Evolutionary conservation across 129 eudicot genomes (phyloP).

Genomic region (Erigeron canadensis): DNA sequence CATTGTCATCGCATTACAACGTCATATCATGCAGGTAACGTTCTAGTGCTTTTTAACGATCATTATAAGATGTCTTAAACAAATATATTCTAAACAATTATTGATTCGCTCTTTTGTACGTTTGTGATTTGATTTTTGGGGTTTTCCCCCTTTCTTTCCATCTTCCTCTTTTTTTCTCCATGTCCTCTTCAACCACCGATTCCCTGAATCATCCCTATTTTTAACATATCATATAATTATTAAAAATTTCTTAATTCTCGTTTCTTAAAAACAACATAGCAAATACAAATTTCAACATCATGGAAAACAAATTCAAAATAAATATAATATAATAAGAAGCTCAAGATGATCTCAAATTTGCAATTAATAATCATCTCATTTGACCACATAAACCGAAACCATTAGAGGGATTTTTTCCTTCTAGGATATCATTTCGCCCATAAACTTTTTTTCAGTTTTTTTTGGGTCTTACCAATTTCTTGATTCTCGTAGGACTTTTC

Average conservation of each 20-base stretch:
- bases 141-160: neutral
- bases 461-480: conserved; percentile 11
- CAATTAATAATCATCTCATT: neutral
- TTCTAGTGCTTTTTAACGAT: too few relatives aligned
- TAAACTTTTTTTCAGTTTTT: neutral
- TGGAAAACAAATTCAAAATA: conserved; percentile 15
- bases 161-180: too few relatives aligned
- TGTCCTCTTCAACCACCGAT: neutral
- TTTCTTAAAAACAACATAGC: too few relatives aligned
- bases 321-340: neutral
- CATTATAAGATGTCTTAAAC: too few relatives aligned
- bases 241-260: too few relatives aligned
- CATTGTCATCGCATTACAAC: too few relatives aligned
- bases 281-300: too few relatives aligned
- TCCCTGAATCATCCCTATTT: neutral
- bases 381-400: conserved; percentile 4
- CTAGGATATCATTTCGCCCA: conserved; percentile 32
- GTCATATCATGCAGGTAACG: too few relatives aligned
- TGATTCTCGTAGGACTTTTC: conserved; percentile 24
- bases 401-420: conserved; percentile 11
- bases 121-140: conserved; percentile 5
- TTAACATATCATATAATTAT: too few relatives aligned
- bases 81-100: too few relatives aligned
- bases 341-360: conserved; percentile 8
- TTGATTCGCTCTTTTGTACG: neutral